phyloP scores from a whole-genome alignment of 2,329 filamentous ascomycete genomes.

The Aspergillus luchuensis region DNA sequence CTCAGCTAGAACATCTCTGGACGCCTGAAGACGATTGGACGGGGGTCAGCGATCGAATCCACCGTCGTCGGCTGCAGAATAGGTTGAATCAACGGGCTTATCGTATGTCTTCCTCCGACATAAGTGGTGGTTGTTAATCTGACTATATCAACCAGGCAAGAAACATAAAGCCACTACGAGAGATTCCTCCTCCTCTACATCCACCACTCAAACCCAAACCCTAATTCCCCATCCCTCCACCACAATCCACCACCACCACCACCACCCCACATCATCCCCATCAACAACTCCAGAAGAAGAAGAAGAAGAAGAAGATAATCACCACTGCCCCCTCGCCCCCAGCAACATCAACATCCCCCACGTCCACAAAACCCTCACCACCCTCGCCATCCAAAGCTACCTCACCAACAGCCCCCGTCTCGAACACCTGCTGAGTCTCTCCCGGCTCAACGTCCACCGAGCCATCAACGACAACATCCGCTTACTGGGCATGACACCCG shows the following conservation, averaged over 20 bases:
- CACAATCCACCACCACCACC: too few relatives aligned
- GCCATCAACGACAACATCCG: conserved; percentile 33
- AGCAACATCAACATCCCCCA: conserved; percentile 1
- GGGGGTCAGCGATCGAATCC: conserved; percentile 24
- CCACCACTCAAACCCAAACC: too few relatives aligned
- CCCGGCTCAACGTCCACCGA: conserved; percentile 40
- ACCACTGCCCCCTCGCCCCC: conserved; percentile 9
- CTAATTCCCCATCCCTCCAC: too few relatives aligned
- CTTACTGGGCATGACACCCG: conserved; percentile 28
- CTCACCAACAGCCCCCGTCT: not conserved
- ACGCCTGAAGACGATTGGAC: conserved; percentile 29
- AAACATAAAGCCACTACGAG: not conserved
- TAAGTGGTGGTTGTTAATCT: too few relatives aligned
- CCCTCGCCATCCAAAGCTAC: conserved; percentile 2
- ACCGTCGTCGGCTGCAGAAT: conserved; percentile 31
- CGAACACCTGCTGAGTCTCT: conserved; percentile 34
- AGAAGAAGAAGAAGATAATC: not conserved
- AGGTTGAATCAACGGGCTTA: conserved; percentile 31
- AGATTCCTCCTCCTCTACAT: too few relatives aligned
- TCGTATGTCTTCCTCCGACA: conserved; percentile 10
- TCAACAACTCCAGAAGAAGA: too few relatives aligned
- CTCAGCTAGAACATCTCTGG: conserved; percentile 17
- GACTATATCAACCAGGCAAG: not conserved
- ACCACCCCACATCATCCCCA: too few relatives aligned
- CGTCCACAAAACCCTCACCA: conserved; percentile 11